These are phyloP conservation scores for Fusarium tricinctum DNA, from an alignment of 2,329 filamentous ascomycete genomes.

Conservation along the genomic window DNA sequence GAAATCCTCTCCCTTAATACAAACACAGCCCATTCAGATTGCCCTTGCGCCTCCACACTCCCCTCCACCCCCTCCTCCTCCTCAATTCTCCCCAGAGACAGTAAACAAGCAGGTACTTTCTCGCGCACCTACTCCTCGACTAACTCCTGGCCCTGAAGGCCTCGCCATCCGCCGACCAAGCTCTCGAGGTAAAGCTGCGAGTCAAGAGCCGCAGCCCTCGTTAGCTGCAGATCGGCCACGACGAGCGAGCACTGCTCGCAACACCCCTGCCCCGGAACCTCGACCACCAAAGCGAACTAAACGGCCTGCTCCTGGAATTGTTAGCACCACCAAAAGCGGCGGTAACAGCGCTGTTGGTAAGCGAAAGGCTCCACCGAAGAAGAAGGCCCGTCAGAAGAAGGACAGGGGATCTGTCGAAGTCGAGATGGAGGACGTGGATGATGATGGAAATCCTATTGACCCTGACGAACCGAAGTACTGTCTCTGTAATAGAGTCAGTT, in stretches of 20 bases:
- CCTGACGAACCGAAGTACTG: constrained; percentile 84
- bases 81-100: constrained; percentile 39
- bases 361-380: constrained; percentile 77
- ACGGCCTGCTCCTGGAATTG: constrained; percentile 78
- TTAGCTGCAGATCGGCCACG: constrained; percentile 67
- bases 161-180: constrained; percentile 60
- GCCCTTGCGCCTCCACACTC: constrained; percentile 16
- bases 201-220: constrained; percentile 64
- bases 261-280: constrained; percentile 68
- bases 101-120: constrained; percentile 52
- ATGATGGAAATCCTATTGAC: constrained; percentile 78
- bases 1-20: constrained; percentile 33
- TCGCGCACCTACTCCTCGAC: constrained; percentile 54
- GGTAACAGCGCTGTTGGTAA: constrained; percentile 78
- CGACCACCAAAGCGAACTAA: constrained; percentile 71
- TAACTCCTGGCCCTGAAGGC: constrained; percentile 55
- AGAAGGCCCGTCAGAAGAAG: constrained; percentile 69
- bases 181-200: constrained; percentile 67
- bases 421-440: constrained; percentile 72
- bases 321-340: constrained; percentile 73
- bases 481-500: constrained; percentile 83
- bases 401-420: constrained; percentile 60
- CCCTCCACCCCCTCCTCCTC: constrained; percentile 32
- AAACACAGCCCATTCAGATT: constrained; percentile 41
- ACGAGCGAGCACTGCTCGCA: constrained; percentile 69